Conservation (phyloP, 352 stramenopile species). For the Globisporangium iwayamae region DNA sequence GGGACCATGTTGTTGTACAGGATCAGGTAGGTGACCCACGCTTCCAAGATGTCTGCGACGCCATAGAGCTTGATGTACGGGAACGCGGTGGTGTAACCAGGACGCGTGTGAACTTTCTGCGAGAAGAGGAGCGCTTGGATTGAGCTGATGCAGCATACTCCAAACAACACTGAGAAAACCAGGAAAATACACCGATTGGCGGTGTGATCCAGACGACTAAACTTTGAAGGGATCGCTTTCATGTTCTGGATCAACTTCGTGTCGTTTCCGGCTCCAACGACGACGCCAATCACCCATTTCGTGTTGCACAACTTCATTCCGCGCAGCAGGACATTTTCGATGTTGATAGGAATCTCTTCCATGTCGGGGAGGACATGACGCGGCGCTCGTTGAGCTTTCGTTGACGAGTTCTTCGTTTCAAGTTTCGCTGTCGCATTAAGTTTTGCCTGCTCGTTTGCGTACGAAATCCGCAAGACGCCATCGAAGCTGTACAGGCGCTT, state of each 20-base stretch:
- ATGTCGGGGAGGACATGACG: constrained; percentile 17
- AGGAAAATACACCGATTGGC: constrained; percentile 81
- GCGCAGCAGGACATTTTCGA: constrained; percentile 76
- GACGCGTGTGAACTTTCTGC: constrained; percentile 26
- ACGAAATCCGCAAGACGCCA: constrained; percentile 47
- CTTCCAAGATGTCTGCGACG: constrained; percentile 42
- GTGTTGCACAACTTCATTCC: constrained; percentile 86
- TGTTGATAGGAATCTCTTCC: constrained; percentile 70
- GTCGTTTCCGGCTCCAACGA: constrained; percentile 75
- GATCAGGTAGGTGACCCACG: constrained; percentile 81
- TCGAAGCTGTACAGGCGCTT: constrained; percentile 83
- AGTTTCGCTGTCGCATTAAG: constrained; percentile 7
- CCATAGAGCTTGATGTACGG: constrained; percentile 33
- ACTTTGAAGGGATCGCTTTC: constrained; percentile 85
- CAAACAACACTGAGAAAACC: constrained; percentile 79
- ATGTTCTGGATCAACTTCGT: constrained; percentile 85
- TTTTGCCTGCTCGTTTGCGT: constrained; percentile 26
- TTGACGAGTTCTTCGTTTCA: background rate
- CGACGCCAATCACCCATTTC: constrained; percentile 74
- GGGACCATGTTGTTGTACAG: constrained; percentile 93
- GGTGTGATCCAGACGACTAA: constrained; percentile 73
- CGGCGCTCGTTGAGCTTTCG: background rate
- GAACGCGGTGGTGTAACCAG: constrained; percentile 19
- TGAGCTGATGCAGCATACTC: constrained; percentile 64
- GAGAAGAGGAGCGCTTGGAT: constrained; percentile 52